Base-by-base conservation (phyloP, 2,329 filamentous ascomycete species). In the Ascochyta lentis region DNA sequence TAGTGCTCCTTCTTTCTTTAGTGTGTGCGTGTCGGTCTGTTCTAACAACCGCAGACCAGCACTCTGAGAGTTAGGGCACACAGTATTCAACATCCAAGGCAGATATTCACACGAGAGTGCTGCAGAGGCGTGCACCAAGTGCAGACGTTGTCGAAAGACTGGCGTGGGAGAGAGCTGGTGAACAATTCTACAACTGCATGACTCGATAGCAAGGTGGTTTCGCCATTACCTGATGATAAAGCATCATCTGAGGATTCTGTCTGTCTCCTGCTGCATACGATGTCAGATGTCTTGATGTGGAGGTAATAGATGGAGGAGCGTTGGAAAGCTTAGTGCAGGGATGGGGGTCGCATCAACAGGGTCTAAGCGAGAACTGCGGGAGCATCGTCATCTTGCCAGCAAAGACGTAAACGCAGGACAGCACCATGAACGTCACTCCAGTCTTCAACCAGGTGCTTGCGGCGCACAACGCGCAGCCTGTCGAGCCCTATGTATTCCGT, bases 381-480 rank as follows among this genome's bases (percentile, higher is more conserved):
- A 65, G 55, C 62, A 62, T 65, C 67, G 64, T 70, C 67, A 69
- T 66, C 48, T 51, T 54, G 48, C 56, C 59, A 63, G 53, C 54
- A 49, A 42, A 38, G 37, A 51, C 39, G 34, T 39, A 49, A 52
- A 33, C 48, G 52, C 42, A 56, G 37, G 51, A 58, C 61, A 54
- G 56, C 63, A 65, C 59, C 61, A 77, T 79, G 60, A 84, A 93
- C 72, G 81, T 92, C 56, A 91, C 89, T 8, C 79, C 86, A 34
- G 72, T 83, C 40, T 89, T 94, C 77, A 87, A 91, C 73, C 81
- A 87, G 72, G 81, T 89, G 42, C 82, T 94, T 23, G 83, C 83
- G 67, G 78, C 82, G 65, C 84, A 85, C 59, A 78, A 84, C 75
- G 82, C 83, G 40, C 78, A 79, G 26, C 77, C 81, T 7, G 80